Evolutionary conservation across 306 rosid species (phyloP), one percentile per base, ranked within the genome.

Genomic region (Macrotyloma uniflorum): DNA sequence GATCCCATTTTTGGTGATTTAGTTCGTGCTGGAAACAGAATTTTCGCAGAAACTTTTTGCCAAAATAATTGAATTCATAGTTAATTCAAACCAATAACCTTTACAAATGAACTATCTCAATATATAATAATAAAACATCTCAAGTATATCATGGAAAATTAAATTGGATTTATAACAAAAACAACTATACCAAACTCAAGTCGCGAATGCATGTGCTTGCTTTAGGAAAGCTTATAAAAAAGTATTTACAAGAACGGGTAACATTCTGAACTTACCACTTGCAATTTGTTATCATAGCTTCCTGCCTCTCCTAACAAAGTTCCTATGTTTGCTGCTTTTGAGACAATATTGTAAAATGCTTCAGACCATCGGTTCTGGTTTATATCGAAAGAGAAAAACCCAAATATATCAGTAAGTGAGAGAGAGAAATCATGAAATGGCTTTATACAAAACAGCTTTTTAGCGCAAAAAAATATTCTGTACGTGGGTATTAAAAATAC

Each of bases 281-380:
- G 89, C 49, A 91, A 5, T 66, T 64, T 79, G 33, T 83, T 89
- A 51, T 86, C 80, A 32, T 70, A 84, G 71, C 74, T 72, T 83
- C 83, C 85, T 63, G 79, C 83, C 16, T 11, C 40, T 71, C 85
- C 23, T 19, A 75, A 38, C 33, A 87, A 74, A 13, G 81, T 75
- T 74, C 84, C 85, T 19, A 91, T 77, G 1, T 74, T 0, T 19
- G 30, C 8, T 50, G 88, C 70, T 75, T 69, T 77, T 36, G 87
- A 83, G 19, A 89, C 92, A 72, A 91, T 74, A 15, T 46, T 86
- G 66, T 81, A 49, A 74, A 89, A 91, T 15, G 8, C 74, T 18
- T 5, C 54, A 0, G 86, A 75, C 91, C 91, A 91, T 49, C 84
- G 51, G 58, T 80, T 61, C 93, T 91, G 76, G 71, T 77, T 10